Percentiles rank a stretch among this genome's conserved stretches.
phyloP scores from a whole-genome alignment of 2,329 filamentous ascomycete species.

The Lasiodiplodia sp. region DNA sequence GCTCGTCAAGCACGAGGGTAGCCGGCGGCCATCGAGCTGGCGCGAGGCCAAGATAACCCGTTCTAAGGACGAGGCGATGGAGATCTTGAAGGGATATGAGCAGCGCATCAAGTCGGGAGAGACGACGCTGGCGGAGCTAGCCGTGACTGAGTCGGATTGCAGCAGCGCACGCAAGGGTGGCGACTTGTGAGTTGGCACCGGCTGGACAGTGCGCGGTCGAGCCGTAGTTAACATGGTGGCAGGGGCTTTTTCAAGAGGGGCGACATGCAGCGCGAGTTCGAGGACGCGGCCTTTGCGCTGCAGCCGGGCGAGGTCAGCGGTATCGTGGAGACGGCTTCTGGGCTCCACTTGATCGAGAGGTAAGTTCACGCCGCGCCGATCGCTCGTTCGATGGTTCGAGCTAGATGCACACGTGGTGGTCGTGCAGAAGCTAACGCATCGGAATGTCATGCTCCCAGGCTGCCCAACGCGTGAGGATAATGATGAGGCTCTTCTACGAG shows the following conservation, averaged over 20 bases:
- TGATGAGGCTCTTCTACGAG: constrained; percentile 18
- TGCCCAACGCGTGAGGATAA: constrained; percentile 21
- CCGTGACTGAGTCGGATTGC: constrained; percentile 90
- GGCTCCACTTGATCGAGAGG: constrained; percentile 95
- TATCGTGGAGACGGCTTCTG: constrained; percentile 90
- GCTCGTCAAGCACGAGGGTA: constrained; percentile 90
- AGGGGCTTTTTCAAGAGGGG: constrained; percentile 90
- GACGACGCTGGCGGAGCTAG: constrained; percentile 78
- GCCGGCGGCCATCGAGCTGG: constrained; percentile 91
- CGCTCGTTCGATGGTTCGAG: background rate
- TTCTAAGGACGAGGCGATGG: constrained; percentile 82
- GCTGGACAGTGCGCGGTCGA: background rate
- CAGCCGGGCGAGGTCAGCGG: constrained; percentile 85
- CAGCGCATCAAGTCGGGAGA: constrained; percentile 75
- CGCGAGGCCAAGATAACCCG: constrained; percentile 88
- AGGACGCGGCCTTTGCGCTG: constrained; percentile 92
- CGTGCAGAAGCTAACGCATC: constrained; percentile 21
- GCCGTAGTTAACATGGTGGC: constrained; percentile 32
- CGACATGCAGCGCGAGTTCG: constrained; percentile 99
- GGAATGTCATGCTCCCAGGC: constrained; percentile 17
- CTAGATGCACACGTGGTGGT: constrained; percentile 12
- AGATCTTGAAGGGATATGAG: constrained; percentile 79
- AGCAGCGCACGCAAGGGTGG: constrained; percentile 93
- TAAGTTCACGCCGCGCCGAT: constrained; percentile 51
- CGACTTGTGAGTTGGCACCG: constrained; percentile 69